Base-by-base conservation (phyloP, 2,329 filamentous ascomycete genomes). In the Colletotrichum graminicola region DNA sequence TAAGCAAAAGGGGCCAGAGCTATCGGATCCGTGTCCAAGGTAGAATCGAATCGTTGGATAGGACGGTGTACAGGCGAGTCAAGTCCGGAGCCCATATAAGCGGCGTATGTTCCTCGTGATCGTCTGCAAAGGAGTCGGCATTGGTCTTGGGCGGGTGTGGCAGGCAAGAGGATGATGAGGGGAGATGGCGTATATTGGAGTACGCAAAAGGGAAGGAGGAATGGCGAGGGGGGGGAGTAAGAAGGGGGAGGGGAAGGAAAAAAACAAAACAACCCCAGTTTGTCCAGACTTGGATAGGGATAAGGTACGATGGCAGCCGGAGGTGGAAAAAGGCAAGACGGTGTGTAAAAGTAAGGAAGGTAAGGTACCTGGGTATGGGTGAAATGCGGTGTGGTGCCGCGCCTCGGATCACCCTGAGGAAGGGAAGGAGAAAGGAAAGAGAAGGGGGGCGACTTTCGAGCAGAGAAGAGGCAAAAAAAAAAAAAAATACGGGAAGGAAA, bases 181-280 rank as follows among this genome's bases (percentile, higher is more conserved):
- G 54, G 45, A 39, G 54, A 62, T n/a, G 51, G 55, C 49, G 43
- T 60, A 49, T 60, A 71, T 66, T 66, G 55, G 47, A 66, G 56
- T 29, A 72, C 61, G 66, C 55, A 52, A 55, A 43, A 72, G 32
- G 14, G 23, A 43, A 70, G 23, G 21, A 45, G 11, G 45, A 47
- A 47, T 10, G 21, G 45, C 12, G 45, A 43, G 69, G n/a, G 14
- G 18, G 49, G 61, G 32, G 10, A 45, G 41, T 26, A 70, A 23
- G 8, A 11, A 29, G 61, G 32, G 21, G 18, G 21, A 10, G 23
- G 18, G 16, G 34, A 18, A 16, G 1, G 39, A 18, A 6, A 4
- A 11, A 29, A 18, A 66, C 66, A 70, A 70, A 70, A 55, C 59
- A 70, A 70, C 51, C 59, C 47, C 62, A 72, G 67, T 45, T 5